These are phyloP conservation scores for Cladosporium halotolerans DNA, from an alignment of 2,329 filamentous ascomycete species.

Conservation along the genomic window DNA sequence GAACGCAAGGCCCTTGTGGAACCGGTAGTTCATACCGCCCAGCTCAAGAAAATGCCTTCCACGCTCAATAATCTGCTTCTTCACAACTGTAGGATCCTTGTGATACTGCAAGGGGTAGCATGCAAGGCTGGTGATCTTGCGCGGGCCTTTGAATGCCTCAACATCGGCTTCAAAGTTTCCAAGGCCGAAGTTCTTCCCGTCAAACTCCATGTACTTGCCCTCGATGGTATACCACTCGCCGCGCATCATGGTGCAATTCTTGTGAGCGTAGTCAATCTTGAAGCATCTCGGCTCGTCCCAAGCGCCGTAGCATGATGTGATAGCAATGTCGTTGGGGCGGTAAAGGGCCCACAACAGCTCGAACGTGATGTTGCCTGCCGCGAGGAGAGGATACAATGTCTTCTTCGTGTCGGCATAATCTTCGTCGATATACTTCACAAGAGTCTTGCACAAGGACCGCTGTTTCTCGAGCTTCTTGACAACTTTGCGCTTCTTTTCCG, in stretches of 20 bases:
- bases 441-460: constrained; percentile 61
- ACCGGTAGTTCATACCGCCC: constrained; percentile 76
- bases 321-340: constrained; percentile 78
- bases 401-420: constrained; percentile 76
- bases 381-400: constrained; percentile 71
- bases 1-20: constrained; percentile 78
- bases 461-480: constrained; percentile 54
- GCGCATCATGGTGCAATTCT: constrained; percentile 61
- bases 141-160: constrained; percentile 67
- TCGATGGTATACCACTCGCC: constrained; percentile 73
- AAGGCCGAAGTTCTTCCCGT: constrained; percentile 78
- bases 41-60: constrained; percentile 78
- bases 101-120: constrained; percentile 78
- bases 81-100: constrained; percentile 60
- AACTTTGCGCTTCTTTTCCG: constrained; percentile 56
- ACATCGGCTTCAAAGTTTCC: constrained; percentile 66
- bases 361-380: constrained; percentile 79
- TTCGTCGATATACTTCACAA: constrained; percentile 70
- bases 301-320: constrained; percentile 68
- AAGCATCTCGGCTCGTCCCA: constrained; percentile 73
- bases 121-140: constrained; percentile 71
- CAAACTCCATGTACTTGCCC: constrained; percentile 76
- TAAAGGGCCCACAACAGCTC: constrained; percentile 84
- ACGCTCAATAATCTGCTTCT: constrained; percentile 63
- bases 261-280: constrained; percentile 70